Percentiles rank a stretch among this genome's conserved stretches.
These are phyloP conservation scores for Sphaerulina vaccinii DNA, from an alignment of 2,329 filamentous ascomycete species.

Conservation along the genomic window DNA sequence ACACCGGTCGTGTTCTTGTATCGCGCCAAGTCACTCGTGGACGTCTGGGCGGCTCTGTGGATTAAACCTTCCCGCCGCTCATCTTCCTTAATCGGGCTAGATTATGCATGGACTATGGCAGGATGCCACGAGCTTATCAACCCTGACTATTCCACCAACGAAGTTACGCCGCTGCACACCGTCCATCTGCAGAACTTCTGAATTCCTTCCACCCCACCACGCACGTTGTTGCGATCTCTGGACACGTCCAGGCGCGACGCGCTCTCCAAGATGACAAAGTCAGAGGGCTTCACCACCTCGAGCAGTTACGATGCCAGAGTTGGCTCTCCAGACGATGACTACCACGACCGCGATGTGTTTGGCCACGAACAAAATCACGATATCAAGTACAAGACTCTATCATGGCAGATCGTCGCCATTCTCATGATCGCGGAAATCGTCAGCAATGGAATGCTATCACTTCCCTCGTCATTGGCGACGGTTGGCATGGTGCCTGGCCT, in stretches of 20 bases:
- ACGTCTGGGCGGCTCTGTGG: background rate
- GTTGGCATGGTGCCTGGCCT: conserved; percentile 54
- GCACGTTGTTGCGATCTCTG: background rate
- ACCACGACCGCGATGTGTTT: conserved; percentile 14
- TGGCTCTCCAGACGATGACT: conserved; percentile 8
- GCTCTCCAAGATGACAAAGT: background rate
- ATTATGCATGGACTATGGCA: background rate
- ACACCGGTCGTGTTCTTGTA: background rate
- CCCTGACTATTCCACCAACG: background rate
- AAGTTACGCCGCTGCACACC: background rate
- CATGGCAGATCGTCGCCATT: conserved; percentile 17
- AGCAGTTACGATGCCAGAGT: conserved; percentile 8
- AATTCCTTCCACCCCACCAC: too few species aligned
- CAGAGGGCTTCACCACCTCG: background rate
- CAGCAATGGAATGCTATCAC: conserved; percentile 50
- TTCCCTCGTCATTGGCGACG: conserved; percentile 53
- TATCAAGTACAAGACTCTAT: conserved; percentile 18
- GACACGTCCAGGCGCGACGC: background rate
- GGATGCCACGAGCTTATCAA: background rate
- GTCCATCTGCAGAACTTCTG: too few species aligned
- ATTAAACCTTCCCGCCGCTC: background rate
- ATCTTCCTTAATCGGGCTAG: background rate
- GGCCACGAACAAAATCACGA: conserved; percentile 11
- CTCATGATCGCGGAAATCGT: conserved; percentile 22
- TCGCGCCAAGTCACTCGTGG: background rate